Conservation (phyloP, 148 eudicot genomes). For the Chenopodium album region DNA sequence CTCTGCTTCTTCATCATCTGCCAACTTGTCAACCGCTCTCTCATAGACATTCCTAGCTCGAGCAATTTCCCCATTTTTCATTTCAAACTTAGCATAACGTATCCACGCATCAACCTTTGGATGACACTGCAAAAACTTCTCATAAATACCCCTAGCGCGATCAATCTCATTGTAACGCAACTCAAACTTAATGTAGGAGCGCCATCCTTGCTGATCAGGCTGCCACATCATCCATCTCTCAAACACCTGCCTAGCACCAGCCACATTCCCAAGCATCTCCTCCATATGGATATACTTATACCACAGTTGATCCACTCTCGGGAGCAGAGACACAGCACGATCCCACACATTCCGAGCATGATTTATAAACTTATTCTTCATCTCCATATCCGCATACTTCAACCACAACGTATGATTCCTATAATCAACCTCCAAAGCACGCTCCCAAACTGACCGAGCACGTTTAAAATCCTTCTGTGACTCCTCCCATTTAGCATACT, state of each 20-base stretch:
- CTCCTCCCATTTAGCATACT: constrained; percentile 96
- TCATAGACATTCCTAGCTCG: constrained; percentile 75
- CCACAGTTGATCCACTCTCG: constrained; percentile 89
- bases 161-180: constrained; percentile 83
- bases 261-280: constrained; percentile 74
- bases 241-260: constrained; percentile 78
- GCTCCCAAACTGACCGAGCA: constrained; percentile 87
- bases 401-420: constrained; percentile 71
- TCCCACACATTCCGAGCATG: constrained; percentile 92
- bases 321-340: constrained; percentile 62
- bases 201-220: constrained; percentile 94
- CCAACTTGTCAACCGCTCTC: constrained; percentile 75
- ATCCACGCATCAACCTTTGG: constrained; percentile 81
- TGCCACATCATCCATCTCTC: constrained; percentile 92
- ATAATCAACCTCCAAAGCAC: constrained; percentile 73
- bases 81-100: constrained; percentile 76
- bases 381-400: constrained; percentile 81
- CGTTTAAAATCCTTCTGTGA: constrained; percentile 76
- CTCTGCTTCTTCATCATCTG: constrained; percentile 92
- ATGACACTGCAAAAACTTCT: constrained; percentile 67
- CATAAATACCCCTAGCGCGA: constrained; percentile 71
- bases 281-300: constrained; percentile 98
- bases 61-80: constrained; percentile 80
- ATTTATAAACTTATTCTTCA: constrained; percentile 78
- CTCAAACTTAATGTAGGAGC: constrained; percentile 78